These are phyloP conservation scores for Chlamydomonas eustigma DNA, from an alignment of 139 green algal species.

Conservation along the genomic window DNA sequence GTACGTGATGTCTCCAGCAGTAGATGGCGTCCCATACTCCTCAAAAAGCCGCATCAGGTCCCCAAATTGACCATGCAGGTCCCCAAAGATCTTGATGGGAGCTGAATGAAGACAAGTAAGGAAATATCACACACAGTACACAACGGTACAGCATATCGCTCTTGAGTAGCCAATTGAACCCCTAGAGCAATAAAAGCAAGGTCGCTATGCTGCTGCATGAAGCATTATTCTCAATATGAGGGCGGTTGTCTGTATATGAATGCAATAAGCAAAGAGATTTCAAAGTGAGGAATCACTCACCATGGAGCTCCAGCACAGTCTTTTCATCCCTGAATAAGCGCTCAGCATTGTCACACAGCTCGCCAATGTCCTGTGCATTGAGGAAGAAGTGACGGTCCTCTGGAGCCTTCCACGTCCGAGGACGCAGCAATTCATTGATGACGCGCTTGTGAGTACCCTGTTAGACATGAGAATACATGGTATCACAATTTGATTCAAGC, in stretches of 20 bases:
- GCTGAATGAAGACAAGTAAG: too few relatives aligned
- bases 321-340: conserved; percentile 78
- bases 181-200: too few relatives aligned
- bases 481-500: too few relatives aligned
- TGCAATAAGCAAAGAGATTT: too few relatives aligned
- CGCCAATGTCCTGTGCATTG: conserved; percentile 69
- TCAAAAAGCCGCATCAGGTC: conserved; percentile 99
- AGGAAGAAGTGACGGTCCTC: conserved; percentile 62
- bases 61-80: conserved; percentile 71
- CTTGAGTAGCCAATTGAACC: neutral
- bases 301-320: conserved; percentile 78
- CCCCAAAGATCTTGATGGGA: conserved; percentile 98
- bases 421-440: conserved; percentile 80
- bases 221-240: too few relatives aligned
- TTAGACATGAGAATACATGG: neutral
- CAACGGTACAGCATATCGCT: too few relatives aligned
- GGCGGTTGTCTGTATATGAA: too few relatives aligned
- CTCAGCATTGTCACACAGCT: conserved; percentile 91
- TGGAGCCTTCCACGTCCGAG: conserved; percentile 75
- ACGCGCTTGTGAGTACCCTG: conserved; percentile 85
- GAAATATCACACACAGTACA: too few relatives aligned
- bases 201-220: neutral
- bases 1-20: conserved; percentile 98
- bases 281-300: too few relatives aligned
- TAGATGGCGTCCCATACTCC: conserved; percentile 95